phyloP scores from a whole-genome alignment of 2,329 filamentous ascomycete species.

The Trichoderma harzianum region DNA sequence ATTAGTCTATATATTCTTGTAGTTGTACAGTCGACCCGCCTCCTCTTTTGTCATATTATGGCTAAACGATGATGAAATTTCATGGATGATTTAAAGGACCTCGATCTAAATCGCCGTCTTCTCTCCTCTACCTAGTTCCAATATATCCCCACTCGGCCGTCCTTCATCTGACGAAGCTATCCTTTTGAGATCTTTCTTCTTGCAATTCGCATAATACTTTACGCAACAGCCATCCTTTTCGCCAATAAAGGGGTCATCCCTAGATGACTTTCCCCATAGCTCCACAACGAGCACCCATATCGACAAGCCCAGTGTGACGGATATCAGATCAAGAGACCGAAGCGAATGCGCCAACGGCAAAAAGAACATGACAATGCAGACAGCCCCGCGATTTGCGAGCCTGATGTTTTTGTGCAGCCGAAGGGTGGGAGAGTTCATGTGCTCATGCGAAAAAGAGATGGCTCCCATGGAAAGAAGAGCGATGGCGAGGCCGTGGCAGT shows the following conservation, averaged over 20 bases:
- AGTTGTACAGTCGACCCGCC: background rate
- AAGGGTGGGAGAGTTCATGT: conserved; percentile 48
- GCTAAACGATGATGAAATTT: background rate
- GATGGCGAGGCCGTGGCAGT: conserved; percentile 59
- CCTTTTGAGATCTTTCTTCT: conserved; percentile 35
- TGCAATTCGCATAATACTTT: conserved; percentile 43
- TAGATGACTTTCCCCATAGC: conserved; percentile 47
- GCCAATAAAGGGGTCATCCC: conserved; percentile 43
- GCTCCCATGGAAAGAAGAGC: conserved; percentile 52
- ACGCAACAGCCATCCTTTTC: conserved; percentile 30
- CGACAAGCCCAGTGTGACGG: conserved; percentile 42
- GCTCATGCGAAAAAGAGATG: conserved; percentile 54
- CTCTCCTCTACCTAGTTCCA: conserved; percentile 24
- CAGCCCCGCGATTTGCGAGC: conserved; percentile 46
- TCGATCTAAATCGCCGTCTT: conserved; percentile 23
- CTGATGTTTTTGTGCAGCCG: conserved; percentile 51
- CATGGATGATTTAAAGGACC: rapidly evolving
- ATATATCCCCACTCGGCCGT: conserved; percentile 24
- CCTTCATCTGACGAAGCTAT: conserved; percentile 29
- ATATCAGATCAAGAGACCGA: conserved; percentile 44
- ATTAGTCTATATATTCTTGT: background rate
- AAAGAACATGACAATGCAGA: conserved; percentile 52
- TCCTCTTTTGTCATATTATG: background rate
- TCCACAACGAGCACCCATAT: conserved; percentile 47
- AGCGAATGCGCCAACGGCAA: conserved; percentile 49